Conservation (phyloP, 805 yeast species). For the Teunomyces tritomae region DNA sequence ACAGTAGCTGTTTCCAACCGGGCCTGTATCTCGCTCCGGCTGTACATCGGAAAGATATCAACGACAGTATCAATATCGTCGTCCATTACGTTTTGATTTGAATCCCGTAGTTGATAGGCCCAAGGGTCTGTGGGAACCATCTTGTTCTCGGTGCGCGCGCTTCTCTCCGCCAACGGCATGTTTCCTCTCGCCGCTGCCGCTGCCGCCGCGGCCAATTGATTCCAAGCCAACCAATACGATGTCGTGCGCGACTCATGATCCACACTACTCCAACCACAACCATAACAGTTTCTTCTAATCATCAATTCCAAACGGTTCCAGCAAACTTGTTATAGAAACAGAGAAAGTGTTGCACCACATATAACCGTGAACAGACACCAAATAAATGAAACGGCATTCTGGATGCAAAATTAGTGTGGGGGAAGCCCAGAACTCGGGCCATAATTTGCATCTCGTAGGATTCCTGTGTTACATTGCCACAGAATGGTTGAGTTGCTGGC, state of each 20-base stretch:
- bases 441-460: no score
- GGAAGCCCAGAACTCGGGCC: no score
- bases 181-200: conserved; percentile 15
- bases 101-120: no score
- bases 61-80: conserved; percentile 19
- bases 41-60: conserved; percentile 25
- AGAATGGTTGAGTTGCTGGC: no score
- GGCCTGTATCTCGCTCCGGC: conserved; percentile 25
- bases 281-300: conserved; percentile 25
- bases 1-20: conserved; percentile 22
- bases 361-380: conserved; percentile 37
- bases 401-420: no score
- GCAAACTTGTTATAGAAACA: conserved; percentile 25
- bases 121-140: conserved; percentile 45
- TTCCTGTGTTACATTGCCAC: no score
- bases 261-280: conserved; percentile 45
- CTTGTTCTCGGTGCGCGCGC: conserved; percentile 42
- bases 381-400: no score
- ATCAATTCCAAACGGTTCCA: conserved; percentile 14
- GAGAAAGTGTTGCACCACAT: conserved; percentile 40
- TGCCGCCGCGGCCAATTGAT: conserved; percentile 7
- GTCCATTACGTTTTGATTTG: not conserved
- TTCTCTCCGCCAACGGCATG: conserved; percentile 38
- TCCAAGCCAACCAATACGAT: conserved; percentile 46
- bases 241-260: conserved; percentile 46